A percentile compares a stretch with the other conserved stretches of the same genome.
Conservation (phyloP, 805 yeast genomes). For the Sugiyamaella americana region DNA sequence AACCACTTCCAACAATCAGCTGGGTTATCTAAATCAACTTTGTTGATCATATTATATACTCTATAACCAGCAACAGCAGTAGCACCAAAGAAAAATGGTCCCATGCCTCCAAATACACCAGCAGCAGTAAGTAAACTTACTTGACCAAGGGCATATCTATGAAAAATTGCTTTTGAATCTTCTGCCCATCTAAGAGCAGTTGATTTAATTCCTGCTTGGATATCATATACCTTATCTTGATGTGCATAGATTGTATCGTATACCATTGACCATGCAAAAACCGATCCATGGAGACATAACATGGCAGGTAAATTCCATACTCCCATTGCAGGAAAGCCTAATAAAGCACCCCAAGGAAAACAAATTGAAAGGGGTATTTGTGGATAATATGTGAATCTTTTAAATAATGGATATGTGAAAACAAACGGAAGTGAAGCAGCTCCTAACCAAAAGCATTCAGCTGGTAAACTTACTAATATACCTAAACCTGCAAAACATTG, state of each 20-base stretch:
- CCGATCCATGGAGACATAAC: constrained; percentile 68
- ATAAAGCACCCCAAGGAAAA: constrained; percentile 89
- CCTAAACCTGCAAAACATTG: constrained; percentile 72
- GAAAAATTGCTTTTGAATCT: constrained; percentile 62
- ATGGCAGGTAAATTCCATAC: constrained; percentile 71
- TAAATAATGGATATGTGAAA: constrained; percentile 85
- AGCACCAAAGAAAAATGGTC: constrained; percentile 72
- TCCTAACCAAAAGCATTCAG: constrained; percentile 76
- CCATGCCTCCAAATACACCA: constrained; percentile 72
- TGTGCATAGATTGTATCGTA: constrained; percentile 97
- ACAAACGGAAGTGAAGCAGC: constrained; percentile 75
- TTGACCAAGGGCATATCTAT: constrained; percentile 62
- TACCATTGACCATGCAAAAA: constrained; percentile 88
- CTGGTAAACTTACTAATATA: constrained; percentile 66
- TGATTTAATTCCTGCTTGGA: constrained; percentile 86
- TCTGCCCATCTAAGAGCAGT: constrained; percentile 95
- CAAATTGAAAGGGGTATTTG: constrained; percentile 76
- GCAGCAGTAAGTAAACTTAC: constrained; percentile 56
- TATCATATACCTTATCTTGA: constrained; percentile 87
- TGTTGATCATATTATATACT: constrained; percentile 58
- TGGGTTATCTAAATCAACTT: constrained; percentile 76
- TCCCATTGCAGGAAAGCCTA: constrained; percentile 96
- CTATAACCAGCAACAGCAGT: constrained; percentile 64
- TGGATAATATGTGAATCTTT: constrained; percentile 93
- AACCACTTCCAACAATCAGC: constrained; percentile 78